Evolutionary conservation across 225 moss, liverwort and hornwort species (phyloP).

Genomic region (Marchantia polymorpha): DNA sequence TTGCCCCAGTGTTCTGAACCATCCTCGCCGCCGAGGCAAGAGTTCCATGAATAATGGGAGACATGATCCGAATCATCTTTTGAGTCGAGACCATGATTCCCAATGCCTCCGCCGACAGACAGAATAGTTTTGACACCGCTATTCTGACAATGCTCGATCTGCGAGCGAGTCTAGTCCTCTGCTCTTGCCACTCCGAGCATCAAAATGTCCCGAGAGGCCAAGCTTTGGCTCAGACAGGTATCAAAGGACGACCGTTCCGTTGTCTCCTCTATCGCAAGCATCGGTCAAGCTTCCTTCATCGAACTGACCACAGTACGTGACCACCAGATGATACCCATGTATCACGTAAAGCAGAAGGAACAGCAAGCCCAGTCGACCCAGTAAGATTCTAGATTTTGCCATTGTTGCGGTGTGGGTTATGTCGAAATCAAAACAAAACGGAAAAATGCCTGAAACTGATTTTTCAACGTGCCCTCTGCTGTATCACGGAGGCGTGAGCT

Average conservation of each 20-base stretch:
- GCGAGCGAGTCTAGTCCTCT: background rate
- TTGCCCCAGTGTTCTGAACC: background rate
- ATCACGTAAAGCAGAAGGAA: too few species aligned
- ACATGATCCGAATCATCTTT: background rate
- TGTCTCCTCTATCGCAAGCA: background rate
- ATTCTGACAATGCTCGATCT: slow-evolving; percentile 6
- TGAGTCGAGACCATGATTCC: slow-evolving; percentile 3
- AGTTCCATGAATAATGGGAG: slow-evolving; percentile 10
- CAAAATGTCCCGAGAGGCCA: slow-evolving; percentile 15
- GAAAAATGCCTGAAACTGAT: too few species aligned
- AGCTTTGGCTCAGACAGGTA: background rate
- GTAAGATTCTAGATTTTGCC: too few species aligned
- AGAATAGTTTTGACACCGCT: slow-evolving; percentile 14
- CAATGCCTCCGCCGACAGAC: slow-evolving; percentile 13
- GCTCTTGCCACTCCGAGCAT: background rate
- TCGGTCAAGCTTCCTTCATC: background rate
- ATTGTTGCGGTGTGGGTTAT: too few species aligned
- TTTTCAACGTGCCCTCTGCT: too few species aligned
- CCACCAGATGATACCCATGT: background rate
- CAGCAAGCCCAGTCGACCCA: too few species aligned
- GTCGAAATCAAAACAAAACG: too few species aligned
- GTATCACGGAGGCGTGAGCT: too few species aligned
- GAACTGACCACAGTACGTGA: slow-evolving; percentile 18
- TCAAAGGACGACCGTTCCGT: slow-evolving; percentile 2
- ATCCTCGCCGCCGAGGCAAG: slow-evolving; percentile 3